Conservation (phyloP, 2,329 filamentous ascomycete species). For the Hypomyces rosellus region DNA sequence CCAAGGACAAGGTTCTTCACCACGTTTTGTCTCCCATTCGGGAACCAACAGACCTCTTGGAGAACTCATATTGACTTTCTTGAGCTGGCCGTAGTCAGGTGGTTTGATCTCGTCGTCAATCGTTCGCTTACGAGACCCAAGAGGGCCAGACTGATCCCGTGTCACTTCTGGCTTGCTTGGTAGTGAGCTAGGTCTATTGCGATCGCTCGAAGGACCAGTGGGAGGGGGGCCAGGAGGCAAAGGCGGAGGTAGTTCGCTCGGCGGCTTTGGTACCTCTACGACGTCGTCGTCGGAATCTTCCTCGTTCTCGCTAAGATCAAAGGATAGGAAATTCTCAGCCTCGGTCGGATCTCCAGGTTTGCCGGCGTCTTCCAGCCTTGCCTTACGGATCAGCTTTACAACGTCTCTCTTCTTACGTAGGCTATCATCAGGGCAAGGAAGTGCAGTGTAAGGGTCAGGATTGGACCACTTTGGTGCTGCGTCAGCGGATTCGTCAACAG, state of each 20-base stretch:
- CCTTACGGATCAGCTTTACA: slow-evolving; percentile 86
- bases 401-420: slow-evolving; percentile 76
- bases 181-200: slow-evolving; percentile 1
- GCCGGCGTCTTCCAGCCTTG: slow-evolving; percentile 57
- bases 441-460: slow-evolving; percentile 83
- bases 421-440: slow-evolving; percentile 72
- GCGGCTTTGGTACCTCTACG: slow-evolving; percentile 13
- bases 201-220: slow-evolving; percentile 1
- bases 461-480: slow-evolving; percentile 82
- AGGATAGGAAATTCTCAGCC: slow-evolving; percentile 83
- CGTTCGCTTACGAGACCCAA: slow-evolving; percentile 69
- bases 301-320: slow-evolving; percentile 50
- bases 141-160: slow-evolving; percentile 33
- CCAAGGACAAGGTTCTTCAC: slow-evolving; percentile 57
- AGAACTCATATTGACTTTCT: slow-evolving; percentile 44
- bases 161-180: slow-evolving; percentile 7
- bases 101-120: slow-evolving; percentile 61
- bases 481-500: slow-evolving; percentile 30
- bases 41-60: slow-evolving; percentile 43
- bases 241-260: slow-evolving; percentile 16
- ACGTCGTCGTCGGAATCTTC: slow-evolving; percentile 17
- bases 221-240: slow-evolving; percentile 17
- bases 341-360: slow-evolving; percentile 48
- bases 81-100: slow-evolving; percentile 45
- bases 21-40: slow-evolving; percentile 43